Conservation (phyloP, 768 basidiomycete genomes). For the Hygrophorus pudorinus region DNA sequence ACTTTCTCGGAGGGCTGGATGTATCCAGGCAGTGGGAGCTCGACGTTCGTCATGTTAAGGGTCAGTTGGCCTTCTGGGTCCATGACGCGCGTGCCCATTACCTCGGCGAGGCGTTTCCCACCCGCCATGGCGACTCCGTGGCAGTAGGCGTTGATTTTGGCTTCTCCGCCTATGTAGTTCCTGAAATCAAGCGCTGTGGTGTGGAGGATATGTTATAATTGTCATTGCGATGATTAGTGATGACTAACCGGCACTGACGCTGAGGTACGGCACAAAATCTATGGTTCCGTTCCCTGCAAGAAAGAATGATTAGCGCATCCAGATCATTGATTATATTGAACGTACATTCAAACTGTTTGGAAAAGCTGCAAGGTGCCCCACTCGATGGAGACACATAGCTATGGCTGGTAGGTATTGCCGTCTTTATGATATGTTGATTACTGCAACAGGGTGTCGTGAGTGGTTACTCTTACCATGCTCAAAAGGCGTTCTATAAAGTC, state of each 20-base stretch:
- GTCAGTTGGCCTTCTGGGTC: constrained; percentile 55
- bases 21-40: constrained; percentile 25
- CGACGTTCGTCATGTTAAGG: constrained; percentile 61
- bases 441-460: too few relatives aligned
- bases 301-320: not conserved
- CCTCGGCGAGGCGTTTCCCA: too few relatives aligned
- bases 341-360: constrained; percentile 32
- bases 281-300: constrained; percentile 46
- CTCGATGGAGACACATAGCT: constrained; percentile 37
- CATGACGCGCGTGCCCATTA: constrained; percentile 53
- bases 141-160: too few relatives aligned
- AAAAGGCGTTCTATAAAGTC: not conserved
- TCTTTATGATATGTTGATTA: constrained; percentile 53
- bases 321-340: not conserved
- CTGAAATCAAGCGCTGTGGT: too few relatives aligned
- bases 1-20: constrained; percentile 15
- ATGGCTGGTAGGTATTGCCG: constrained; percentile 48
- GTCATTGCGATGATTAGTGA: too few relatives aligned
- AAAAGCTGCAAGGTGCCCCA: constrained; percentile 26
- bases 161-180: too few relatives aligned
- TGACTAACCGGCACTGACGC: constrained; percentile 36
- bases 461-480: too few relatives aligned
- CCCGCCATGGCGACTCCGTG: too few relatives aligned
- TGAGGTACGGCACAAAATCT: constrained; percentile 41
- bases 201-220: too few relatives aligned